These are phyloP conservation scores for Mallotus japonicus DNA, from an alignment of 441 rosid species.

Conservation along the genomic window DNA sequence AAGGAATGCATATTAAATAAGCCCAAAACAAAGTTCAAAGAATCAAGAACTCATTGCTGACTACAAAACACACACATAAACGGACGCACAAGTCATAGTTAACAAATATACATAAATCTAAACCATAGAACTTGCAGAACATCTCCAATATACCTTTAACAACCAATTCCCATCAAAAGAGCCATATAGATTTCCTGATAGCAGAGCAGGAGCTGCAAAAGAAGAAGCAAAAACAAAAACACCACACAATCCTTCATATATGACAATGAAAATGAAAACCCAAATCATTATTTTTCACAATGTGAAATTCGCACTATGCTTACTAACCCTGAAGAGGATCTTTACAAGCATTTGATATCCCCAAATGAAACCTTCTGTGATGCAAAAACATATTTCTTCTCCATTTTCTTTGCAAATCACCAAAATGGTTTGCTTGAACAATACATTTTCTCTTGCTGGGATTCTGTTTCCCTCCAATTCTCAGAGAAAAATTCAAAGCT, in stretches of 20 bases:
- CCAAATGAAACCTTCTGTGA: background rate
- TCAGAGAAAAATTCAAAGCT: background rate
- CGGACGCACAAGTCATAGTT: background rate
- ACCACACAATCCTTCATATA: background rate
- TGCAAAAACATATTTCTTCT: background rate
- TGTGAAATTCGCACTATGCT: background rate
- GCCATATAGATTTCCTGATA: conserved; percentile 23
- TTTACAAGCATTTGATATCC: background rate
- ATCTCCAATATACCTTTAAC: conserved; percentile 30
- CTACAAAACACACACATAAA: background rate
- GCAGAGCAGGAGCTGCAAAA: conserved; percentile 22
- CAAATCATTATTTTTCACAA: background rate
- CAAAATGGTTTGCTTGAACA: background rate
- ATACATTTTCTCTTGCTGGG: background rate
- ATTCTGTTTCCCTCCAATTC: background rate
- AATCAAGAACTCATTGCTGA: background rate
- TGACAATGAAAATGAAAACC: background rate
- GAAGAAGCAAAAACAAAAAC: background rate
- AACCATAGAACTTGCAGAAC: background rate
- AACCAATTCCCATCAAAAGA: conserved; percentile 28
- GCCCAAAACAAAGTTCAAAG: background rate
- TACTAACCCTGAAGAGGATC: background rate
- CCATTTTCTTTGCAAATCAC: background rate
- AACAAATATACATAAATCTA: too few species aligned
- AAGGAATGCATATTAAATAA: background rate